Evolutionary conservation across 2,329 filamentous ascomycete species (phyloP), one percentile per base, ranked within the genome.

Genomic region (Trichoderma oligosporum): DNA sequence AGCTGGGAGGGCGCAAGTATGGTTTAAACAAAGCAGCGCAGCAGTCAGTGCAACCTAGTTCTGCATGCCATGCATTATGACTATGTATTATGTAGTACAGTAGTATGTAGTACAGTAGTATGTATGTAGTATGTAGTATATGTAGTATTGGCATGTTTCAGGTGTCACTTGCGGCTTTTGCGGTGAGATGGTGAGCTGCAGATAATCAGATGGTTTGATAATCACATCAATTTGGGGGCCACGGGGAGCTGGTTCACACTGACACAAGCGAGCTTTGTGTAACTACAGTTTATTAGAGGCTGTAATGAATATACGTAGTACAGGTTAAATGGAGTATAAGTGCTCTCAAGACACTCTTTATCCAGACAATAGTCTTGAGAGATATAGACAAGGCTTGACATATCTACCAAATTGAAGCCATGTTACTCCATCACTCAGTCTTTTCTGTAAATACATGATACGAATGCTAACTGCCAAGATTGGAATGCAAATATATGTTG

Each of bases 381-480:
- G 25, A n/a, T n/a, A n/a, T n/a, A n/a, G 38, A 9, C 38, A 11
- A 12, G 16, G 18, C 18, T 18, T 41, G 18, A 18, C 9, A 11
- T 24, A 25, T 18, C 35, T 18, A 24, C 47, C 47, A n/a, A 51
- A 51, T 51, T n/a, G 24, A 51, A 51, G 47, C 47, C 38, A 38
- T 29, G 20, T 27, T 29, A 14, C 47, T 29, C 35, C 47, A 49
- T 51, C 47, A 27, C 25, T 24, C 47, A 39, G n/a, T 29, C 47
- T 35, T 9, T 39, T 51, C 39, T 27, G 47, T 51, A 51, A 24
- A 51, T 35, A 24, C 47, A 20, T 29, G 47, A n/a, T 18, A 24
- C 47, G n/a, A n/a, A n/a, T 29, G 47, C 4, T 35, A 38, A 39
- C 39, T 39, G 47, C 47, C 47, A 51, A 51, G 47, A 51, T 39